Base-by-base conservation (phyloP, 306 rosid species). In the Castanea mollissima region DNA sequence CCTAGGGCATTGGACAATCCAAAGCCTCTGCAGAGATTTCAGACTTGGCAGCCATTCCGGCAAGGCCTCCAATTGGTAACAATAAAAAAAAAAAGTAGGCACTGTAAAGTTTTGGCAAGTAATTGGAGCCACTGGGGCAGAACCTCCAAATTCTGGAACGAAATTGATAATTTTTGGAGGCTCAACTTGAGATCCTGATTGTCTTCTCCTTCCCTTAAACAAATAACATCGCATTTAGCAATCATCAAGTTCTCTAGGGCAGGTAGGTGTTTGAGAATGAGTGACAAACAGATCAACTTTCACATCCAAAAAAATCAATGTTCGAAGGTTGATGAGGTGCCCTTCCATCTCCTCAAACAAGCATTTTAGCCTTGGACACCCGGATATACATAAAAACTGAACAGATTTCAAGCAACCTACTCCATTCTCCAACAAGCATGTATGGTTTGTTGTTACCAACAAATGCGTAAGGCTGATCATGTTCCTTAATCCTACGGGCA, bases 121-220 rank as follows among this genome's bases (percentile, higher is more conserved):
- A 65, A 65, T 32, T 67, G 79, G 51, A 86, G 77, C 87, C 83
- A 83, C 1, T 15, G 14, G 25, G 85, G 87, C 55, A 86, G 25
- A 6, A 25, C 62, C 8, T 21, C 44, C n/a, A 19, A 44, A 55
- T 46, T 1, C 0, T 65, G 35, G 1, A 77, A 19, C 0, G 0
- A 0, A 35, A 82, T 19, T 13, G 5, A 6, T 27, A 81, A 29
- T 3, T 20, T 15, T 35, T 74, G 51, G 2, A 29, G 31, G 31
- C 31, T 29, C 3, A 29, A 29, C 31, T 29, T 29, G 31, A 29
- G 31, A 29, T 25, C 76, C n/a, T 1, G 68, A 5, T 52, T 49
- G 13, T 62, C 59, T 13, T 25, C 20, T 3, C 35, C 71, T 32
- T 49, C 58, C 2, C 52, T 41, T 32, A 80, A 29, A 4, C 83